Evolutionary conservation across 306 rosid species (phyloP), one percentile per base, ranked within the genome.

Genomic region (Comarum palustre): DNA sequence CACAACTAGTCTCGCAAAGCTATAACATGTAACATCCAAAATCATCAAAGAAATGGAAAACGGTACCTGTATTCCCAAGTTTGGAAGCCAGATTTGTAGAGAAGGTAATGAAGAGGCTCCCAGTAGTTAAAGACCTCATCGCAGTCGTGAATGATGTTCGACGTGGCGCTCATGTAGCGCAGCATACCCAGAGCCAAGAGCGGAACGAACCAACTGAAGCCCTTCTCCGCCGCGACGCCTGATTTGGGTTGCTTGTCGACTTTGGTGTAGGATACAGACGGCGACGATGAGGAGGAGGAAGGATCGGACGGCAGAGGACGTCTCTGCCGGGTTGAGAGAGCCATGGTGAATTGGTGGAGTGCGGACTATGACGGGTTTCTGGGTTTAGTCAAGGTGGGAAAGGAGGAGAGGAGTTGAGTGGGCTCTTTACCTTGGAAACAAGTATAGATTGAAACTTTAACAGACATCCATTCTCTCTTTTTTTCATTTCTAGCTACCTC

Each of bases 101-200:
- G 95, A 78, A 94, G 96, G 76, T n/a, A 94, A 83, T 94, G 99
- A 59, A 94, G 93, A 58, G 99, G 99, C 54, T 91, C 99, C 99
- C 97, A 95, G 78, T 95, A 91, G 83, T 91, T 95, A 87, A 90
- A 95, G 78, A 95, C 97, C 74, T 95, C 99, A 59, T 95, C 99
- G 74, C 99, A 95, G 75, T 91, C 99, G 67, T 95, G 99, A 13
- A 95, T 83, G 83, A 95, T 91, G 77, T 95, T 95, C 8, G 97
- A 90, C 41, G 96, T 80, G 75, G 96, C 93, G 77, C 99, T 95
- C 97, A 86, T 88, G 87, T 91, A 91, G 67, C 97, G 80, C 20
- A 91, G 81, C 66, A 90, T 17, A 66, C 96, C 96, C 58, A 95
- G 67, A 1, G 87, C 86, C 0, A 95, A 17, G 50, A 95, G 22